Evolutionary conservation across 257 asterid genomes (phyloP).

Genomic region (Solanum megistacrolobum): DNA sequence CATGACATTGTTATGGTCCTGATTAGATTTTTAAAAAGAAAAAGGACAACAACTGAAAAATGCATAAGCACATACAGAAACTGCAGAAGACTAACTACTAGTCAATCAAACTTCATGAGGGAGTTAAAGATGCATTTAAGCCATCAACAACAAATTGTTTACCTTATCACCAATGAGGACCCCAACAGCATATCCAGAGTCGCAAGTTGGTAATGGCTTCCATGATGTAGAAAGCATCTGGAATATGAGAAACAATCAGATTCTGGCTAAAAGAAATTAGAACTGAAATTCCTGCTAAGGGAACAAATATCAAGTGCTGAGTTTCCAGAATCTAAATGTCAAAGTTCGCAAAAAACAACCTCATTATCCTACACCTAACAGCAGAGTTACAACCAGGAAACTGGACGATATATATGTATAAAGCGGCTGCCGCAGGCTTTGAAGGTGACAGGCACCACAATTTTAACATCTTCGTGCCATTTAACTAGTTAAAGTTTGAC

Average conservation of each 20-base stretch:
- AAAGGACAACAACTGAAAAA: background rate
- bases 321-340: background rate
- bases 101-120: background rate
- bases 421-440: background rate
- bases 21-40: background rate
- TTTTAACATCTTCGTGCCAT: background rate
- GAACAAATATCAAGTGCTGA: background rate
- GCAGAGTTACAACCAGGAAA: background rate
- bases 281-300: background rate
- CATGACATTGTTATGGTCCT: background rate
- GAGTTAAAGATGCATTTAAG: background rate
- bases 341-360: background rate
- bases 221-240: slow-evolving; percentile 44
- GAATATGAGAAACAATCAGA: slow-evolving; percentile 15
- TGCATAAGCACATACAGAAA: background rate
- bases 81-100: background rate
- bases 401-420: background rate
- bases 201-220: too few relatives aligned
- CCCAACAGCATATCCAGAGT: slow-evolving; percentile 48
- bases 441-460: background rate
- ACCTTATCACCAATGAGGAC: slow-evolving; percentile 69
- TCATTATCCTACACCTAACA: background rate
- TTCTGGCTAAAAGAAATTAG: background rate
- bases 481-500: background rate
- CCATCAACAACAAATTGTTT: slow-evolving; percentile 2